phyloP scores from a whole-genome alignment of 768 basidiomycete genomes.

The Russula sp. region DNA sequence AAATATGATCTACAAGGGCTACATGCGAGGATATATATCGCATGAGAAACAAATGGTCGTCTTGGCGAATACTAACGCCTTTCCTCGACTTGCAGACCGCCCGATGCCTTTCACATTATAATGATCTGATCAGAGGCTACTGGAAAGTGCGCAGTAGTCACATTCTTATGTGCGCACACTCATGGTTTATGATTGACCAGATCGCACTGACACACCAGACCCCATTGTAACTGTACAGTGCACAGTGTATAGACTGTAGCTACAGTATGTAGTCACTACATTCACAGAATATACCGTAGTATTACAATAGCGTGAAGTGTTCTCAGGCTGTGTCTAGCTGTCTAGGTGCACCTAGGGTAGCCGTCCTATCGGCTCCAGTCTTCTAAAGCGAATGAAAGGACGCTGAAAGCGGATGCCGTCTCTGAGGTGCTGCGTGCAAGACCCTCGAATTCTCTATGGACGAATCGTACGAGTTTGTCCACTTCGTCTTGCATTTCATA shows the following conservation, averaged over 20 bases:
- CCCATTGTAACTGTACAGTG: neutral
- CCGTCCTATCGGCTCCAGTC: slow-evolving; percentile 55
- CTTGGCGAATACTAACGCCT: slow-evolving; percentile 68
- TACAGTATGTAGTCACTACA: neutral
- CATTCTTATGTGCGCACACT: neutral
- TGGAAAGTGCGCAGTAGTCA: neutral
- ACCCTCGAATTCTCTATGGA: slow-evolving; percentile 62
- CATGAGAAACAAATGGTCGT: slow-evolving; percentile 96
- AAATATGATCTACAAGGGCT: slow-evolving; percentile 91
- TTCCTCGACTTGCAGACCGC: slow-evolving; percentile 65
- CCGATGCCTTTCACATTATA: slow-evolving; percentile 40
- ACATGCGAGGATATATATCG: slow-evolving; percentile 92
- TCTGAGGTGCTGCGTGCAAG: slow-evolving; percentile 56
- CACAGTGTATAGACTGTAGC: neutral
- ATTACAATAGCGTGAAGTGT: neutral
- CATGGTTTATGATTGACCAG: neutral
- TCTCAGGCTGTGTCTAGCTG: neutral
- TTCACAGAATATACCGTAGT: neutral
- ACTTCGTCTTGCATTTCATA: slow-evolving; percentile 63
- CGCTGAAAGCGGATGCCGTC: slow-evolving; percentile 55
- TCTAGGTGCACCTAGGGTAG: neutral
- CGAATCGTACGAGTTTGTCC: slow-evolving; percentile 61
- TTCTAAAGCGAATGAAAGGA: slow-evolving; percentile 68
- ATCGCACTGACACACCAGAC: neutral
- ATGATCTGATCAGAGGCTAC: slow-evolving; percentile 11